Base-by-base conservation (phyloP, 73 alveolate genomes). In the Diophrys sp. region DNA sequence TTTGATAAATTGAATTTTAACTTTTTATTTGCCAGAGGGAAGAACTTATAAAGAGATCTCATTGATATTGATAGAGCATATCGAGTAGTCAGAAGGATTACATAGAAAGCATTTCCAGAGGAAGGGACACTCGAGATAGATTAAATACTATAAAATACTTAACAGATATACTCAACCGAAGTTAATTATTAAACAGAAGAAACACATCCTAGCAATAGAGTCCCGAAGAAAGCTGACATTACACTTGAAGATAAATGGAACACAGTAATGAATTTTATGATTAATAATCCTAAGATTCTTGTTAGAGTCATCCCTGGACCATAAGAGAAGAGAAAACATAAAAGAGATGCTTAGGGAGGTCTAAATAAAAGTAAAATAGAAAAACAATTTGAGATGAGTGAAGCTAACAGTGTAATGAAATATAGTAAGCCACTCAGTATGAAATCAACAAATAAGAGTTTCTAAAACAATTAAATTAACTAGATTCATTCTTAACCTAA, bases 1-100 rank as follows among this genome's bases (percentile, higher is more conserved):
- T 25, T 68, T 18, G 55, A 68, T n/a, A 29, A 68, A 1, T 18
- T 68, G 34, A 31, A 68, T 68, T 5, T 23, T 25, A 68, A 68
- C 31, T 68, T 25, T 28, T 31, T 68, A 2, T 68, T 68, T 31
- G 25, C 75, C 23, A 68, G 75, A 28, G 75, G 75, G 29, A 31
- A 68, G 54, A 31, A 68, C 24, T 68, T 68, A 24, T 26, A 68
- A 55, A 2, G 29, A 55, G 54, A 68, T 2, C 24, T 68, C 1
- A 68, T 68, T 5, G 75, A 68, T 31, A 18, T 31, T 29, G 26
- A 68, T 31, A 18, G 25, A 31, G 75, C 75, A 2, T 68, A 23
- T 31, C 23, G 24, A 31, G 25, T 5, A 2, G 75, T 68, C 18
- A 44, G 62, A 18, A 44, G 62, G 62, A 11, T 44, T 5, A 44